phyloP scores from a whole-genome alignment of 108 stramenopile genomes.

The Cyclotella cryptica region DNA sequence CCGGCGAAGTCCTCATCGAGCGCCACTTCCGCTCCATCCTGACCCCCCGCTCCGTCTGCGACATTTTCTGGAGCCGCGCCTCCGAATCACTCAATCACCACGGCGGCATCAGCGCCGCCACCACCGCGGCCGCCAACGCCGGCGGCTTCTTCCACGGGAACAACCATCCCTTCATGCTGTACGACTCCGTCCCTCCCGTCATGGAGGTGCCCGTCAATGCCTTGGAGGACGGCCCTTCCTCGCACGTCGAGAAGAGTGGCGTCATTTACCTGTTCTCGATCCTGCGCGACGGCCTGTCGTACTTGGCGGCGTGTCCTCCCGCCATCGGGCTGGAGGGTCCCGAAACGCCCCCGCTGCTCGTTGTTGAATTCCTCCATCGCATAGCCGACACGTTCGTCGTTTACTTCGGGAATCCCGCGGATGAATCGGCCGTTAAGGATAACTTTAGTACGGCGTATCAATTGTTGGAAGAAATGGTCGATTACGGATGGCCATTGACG shows the following conservation, averaged over 20 bases:
- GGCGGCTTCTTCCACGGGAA: constrained; percentile 13
- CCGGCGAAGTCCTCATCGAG: constrained; percentile 91
- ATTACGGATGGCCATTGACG: constrained; percentile 97
- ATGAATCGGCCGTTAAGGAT: constrained; percentile 95
- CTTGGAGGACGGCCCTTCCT: constrained; percentile 21
- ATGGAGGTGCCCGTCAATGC: constrained; percentile 85
- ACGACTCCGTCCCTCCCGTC: constrained; percentile 81
- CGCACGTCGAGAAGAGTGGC: constrained; percentile 30
- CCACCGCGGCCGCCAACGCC: constrained; percentile 31
- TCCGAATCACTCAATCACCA: constrained; percentile 80
- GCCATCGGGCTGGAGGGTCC: constrained; percentile 21
- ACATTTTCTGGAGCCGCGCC: constrained; percentile 88
- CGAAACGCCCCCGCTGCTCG: constrained; percentile 92
- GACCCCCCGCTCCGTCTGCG: constrained; percentile 81
- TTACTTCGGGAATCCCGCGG: constrained; percentile 94
- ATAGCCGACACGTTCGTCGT: constrained; percentile 93
- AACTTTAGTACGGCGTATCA: constrained; percentile 98
- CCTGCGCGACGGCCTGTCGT: constrained; percentile 89
- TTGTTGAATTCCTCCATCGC: constrained; percentile 96
- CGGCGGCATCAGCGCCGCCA: constrained; percentile 74
- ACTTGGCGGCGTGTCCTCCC: constrained; percentile 86
- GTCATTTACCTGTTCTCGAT: constrained; percentile 71
- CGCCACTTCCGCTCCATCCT: constrained; percentile 88
- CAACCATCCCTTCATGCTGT: constrained; percentile 60
- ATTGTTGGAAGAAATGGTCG: constrained; percentile 98